A percentile compares a stretch with the other conserved stretches of the same genome.
phyloP scores from a whole-genome alignment of 768 basidiomycete genomes.

The Crucibulum laeve region DNA sequence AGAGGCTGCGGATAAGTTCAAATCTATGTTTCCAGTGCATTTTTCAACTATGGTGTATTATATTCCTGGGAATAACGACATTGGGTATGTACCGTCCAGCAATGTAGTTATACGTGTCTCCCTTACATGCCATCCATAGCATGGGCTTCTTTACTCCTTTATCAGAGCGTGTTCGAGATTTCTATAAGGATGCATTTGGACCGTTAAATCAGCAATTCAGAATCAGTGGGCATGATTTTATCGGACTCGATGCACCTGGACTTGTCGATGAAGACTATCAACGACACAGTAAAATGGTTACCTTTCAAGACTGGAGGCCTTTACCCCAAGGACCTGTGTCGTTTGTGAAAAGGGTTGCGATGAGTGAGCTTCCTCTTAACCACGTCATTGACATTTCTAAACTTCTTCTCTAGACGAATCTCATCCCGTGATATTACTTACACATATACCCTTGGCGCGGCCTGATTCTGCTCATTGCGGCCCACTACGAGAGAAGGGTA shows the following conservation, averaged over 20 bases:
- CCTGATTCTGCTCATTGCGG: conserved; percentile 76
- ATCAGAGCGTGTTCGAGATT: conserved; percentile 49
- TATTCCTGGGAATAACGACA: conserved; percentile 80
- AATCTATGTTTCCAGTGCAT: conserved; percentile 49
- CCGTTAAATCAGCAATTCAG: conserved; percentile 57
- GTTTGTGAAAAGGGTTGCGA: conserved; percentile 46
- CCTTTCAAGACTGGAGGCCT: conserved; percentile 55
- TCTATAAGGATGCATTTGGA: conserved; percentile 64
- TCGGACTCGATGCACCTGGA: conserved; percentile 74
- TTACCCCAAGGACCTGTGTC: conserved; percentile 51
- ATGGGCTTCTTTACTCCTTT: conserved; percentile 50
- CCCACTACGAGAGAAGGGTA: conserved; percentile 64
- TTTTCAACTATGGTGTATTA: conserved; percentile 41
- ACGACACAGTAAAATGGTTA: conserved; percentile 42
- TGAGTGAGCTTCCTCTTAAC: conserved; percentile 25
- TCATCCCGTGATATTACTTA: conserved; percentile 64
- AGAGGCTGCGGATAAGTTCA: conserved; percentile 55
- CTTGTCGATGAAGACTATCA: conserved; percentile 81
- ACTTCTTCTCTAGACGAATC: conserved; percentile 16
- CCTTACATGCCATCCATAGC: conserved; percentile 22
- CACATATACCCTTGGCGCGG: conserved; percentile 82
- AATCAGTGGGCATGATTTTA: conserved; percentile 66
- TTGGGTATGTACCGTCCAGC: conserved; percentile 41
- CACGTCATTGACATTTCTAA: background rate
- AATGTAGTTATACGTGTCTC: background rate